A percentile compares a stretch with the other conserved stretches of the same genome.
phyloP scores from a whole-genome alignment of 108 stramenopile genomes.

The Craspedostauros australis region DNA sequence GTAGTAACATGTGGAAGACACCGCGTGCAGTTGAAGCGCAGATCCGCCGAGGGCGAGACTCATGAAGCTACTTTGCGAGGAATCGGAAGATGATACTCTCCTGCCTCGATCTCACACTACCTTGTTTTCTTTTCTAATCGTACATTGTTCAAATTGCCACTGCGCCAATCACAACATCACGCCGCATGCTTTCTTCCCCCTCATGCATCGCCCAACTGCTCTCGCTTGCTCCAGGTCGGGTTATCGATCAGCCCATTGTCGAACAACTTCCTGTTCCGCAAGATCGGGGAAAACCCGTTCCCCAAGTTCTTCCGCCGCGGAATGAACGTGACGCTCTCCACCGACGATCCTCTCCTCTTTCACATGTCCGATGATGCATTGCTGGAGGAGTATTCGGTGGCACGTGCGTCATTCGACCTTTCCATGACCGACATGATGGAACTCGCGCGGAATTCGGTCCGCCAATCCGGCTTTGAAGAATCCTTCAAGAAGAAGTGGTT shows the following conservation, averaged over 20 bases:
- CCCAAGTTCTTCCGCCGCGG: slow-evolving; percentile 79
- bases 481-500: slow-evolving; percentile 93
- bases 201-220: neutral
- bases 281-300: slow-evolving; percentile 91
- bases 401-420: slow-evolving; percentile 92
- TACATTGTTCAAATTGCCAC: neutral
- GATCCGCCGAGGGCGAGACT: no score
- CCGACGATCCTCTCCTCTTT: slow-evolving; percentile 97
- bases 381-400: slow-evolving; percentile 97
- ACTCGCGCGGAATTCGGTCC: slow-evolving; percentile 93
- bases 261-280: slow-evolving; percentile 98
- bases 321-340: slow-evolving; percentile 94
- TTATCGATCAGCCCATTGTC: slow-evolving; percentile 90
- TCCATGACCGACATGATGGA: slow-evolving; percentile 97
- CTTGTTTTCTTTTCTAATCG: neutral
- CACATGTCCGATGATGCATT: slow-evolving; percentile 98
- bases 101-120: neutral
- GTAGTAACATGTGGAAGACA: no score
- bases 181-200: neutral
- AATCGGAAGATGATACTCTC: no score
- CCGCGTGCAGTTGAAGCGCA: no score
- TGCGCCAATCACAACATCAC: neutral
- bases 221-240: slow-evolving; percentile 52
- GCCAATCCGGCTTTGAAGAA: slow-evolving; percentile 94
- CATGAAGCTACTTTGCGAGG: no score